These are phyloP conservation scores for Elongisporangium prolatum DNA, from an alignment of 352 stramenopile species.

Conservation along the genomic window DNA sequence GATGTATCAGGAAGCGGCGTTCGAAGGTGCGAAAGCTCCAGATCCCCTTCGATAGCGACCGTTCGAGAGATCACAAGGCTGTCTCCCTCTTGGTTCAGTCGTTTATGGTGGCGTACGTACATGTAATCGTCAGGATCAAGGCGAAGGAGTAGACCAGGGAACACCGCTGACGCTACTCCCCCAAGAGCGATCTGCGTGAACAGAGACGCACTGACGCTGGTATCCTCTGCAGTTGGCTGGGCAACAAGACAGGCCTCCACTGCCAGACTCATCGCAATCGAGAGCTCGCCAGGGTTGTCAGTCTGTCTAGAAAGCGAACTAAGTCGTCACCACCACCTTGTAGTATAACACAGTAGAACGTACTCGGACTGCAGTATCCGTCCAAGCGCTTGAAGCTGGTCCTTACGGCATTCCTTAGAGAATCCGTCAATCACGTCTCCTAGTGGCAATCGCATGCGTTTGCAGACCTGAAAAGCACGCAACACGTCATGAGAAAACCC, in stretches of 20 bases:
- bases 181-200: neutral
- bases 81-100: neutral
- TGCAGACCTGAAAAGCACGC: slow-evolving; percentile 1
- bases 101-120: neutral
- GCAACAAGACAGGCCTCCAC: slow-evolving; percentile 2
- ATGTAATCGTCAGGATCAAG: neutral
- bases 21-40: neutral
- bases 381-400: slow-evolving; percentile 3
- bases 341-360: neutral
- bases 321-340: neutral
- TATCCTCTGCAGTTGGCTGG: neutral
- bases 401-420: neutral
- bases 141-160: neutral
- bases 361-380: slow-evolving; percentile 7
- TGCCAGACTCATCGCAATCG: slow-evolving; percentile 10
- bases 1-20: neutral
- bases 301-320: neutral
- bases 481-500: neutral
- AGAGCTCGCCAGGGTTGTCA: neutral
- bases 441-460: slow-evolving; percentile 6
- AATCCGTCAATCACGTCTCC: slow-evolving; percentile 8
- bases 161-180: neutral
- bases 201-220: neutral
- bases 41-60: slow-evolving; percentile 6
- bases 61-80: neutral